Percentiles rank a stretch among this genome's conserved stretches.
phyloP scores from a whole-genome alignment of 345 rosid species.

The Salix viminalis region DNA sequence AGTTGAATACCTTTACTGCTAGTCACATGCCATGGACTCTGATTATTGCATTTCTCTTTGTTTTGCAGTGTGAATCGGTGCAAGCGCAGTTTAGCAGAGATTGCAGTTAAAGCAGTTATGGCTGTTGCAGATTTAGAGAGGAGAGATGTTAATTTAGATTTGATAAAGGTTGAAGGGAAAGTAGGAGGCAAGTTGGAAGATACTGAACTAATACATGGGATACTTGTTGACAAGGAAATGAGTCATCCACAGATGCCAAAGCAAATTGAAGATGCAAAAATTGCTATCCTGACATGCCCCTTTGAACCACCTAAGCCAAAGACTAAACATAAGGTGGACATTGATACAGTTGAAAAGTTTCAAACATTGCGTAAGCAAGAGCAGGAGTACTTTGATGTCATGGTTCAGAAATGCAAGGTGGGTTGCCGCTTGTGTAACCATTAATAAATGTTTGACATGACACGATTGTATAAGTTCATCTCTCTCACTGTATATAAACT shows the following conservation, averaged over 20 bases:
- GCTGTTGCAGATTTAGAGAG: constrained; percentile 95
- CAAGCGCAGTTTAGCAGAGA: constrained; percentile 88
- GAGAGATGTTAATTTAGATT: constrained; percentile 86
- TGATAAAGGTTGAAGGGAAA: constrained; percentile 93
- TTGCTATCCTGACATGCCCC: constrained; percentile 95
- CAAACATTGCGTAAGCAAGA: constrained; percentile 87
- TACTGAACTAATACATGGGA: constrained; percentile 82
- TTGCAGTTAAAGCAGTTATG: constrained; percentile 91
- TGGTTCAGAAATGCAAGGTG: constrained; percentile 97
- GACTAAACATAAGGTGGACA: constrained; percentile 98
- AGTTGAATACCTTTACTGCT: neutral
- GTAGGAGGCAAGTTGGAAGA: constrained; percentile 92
- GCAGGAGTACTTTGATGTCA: constrained; percentile 87
- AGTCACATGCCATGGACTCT: neutral
- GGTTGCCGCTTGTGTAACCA: neutral
- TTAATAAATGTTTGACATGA: neutral
- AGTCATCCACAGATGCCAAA: constrained; percentile 99
- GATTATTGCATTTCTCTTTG: neutral
- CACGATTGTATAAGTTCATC: neutral
- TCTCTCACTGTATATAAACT: neutral
- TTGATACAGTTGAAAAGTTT: constrained; percentile 93
- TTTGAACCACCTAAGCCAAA: constrained; percentile 99
- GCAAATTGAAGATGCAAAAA: constrained; percentile 80
- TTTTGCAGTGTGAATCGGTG: constrained; percentile 83
- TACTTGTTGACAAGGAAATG: constrained; percentile 87